phyloP scores from a whole-genome alignment of 257 asterid species.

The Dorcoceras hygrometricum region DNA sequence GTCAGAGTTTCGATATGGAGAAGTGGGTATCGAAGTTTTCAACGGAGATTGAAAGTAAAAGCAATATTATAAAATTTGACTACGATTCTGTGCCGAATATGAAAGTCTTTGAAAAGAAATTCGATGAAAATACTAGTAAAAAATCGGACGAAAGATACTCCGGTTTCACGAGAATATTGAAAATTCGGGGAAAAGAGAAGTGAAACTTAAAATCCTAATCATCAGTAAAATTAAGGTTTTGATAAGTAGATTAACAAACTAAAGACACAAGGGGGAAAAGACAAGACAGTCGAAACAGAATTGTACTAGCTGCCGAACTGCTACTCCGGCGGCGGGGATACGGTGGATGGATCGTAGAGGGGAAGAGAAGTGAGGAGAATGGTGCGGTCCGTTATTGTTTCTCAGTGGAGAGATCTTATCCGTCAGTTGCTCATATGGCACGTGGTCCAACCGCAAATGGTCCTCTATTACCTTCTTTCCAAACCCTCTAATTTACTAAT shows the following conservation, averaged over 20 bases:
- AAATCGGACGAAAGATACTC: background rate
- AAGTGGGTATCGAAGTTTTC: background rate
- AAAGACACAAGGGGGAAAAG: background rate
- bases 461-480: background rate
- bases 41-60: background rate
- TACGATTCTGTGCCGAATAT: too few species aligned
- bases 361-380: slow-evolving; percentile 14
- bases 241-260: too few species aligned
- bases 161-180: background rate
- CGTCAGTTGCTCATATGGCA: background rate
- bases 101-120: too few species aligned
- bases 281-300: background rate
- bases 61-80: background rate
- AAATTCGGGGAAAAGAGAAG: background rate
- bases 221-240: background rate
- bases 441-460: slow-evolving; percentile 5
- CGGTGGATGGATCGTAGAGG: background rate
- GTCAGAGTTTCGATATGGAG: background rate
- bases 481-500: background rate
- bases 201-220: background rate
- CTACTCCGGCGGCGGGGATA: slow-evolving; percentile 17
- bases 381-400: slow-evolving; percentile 26
- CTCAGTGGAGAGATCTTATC: slow-evolving; percentile 16
- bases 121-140: background rate
- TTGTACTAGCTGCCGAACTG: background rate